phyloP scores from a whole-genome alignment of 1,284 basidiomycete genomes.

The Trametes pubescens region DNA sequence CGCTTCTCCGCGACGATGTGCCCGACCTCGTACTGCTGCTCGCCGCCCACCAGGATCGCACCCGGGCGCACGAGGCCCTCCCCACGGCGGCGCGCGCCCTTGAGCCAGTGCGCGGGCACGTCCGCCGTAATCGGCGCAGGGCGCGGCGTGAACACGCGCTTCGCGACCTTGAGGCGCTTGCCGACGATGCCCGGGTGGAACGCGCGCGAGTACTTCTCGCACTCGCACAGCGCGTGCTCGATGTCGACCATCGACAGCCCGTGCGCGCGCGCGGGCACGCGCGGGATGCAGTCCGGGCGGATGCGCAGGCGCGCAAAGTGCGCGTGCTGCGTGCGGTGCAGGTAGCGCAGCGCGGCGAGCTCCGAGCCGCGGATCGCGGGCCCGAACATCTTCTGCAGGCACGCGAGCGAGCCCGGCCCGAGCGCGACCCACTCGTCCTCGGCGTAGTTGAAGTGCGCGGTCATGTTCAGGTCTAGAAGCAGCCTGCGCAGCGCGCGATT shows the following conservation, averaged over 20 bases:
- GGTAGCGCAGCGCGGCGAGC: conserved; percentile 48
- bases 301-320: conserved; percentile 49
- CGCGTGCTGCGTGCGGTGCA: conserved; percentile 47
- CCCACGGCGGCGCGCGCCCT: conserved; percentile 18
- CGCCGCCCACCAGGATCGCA: conserved; percentile 33
- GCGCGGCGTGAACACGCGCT: conserved; percentile 34
- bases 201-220: conserved; percentile 51
- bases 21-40: conserved; percentile 44
- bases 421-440: conserved; percentile 52
- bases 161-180: conserved; percentile 37
- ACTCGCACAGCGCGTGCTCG: conserved; percentile 56
- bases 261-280: conserved; percentile 34
- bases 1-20: conserved; percentile 45
- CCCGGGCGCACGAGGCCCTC: conserved; percentile 29
- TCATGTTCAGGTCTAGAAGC: conserved; percentile 53
- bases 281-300: conserved; percentile 38
- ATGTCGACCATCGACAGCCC: conserved; percentile 51
- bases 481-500: conserved; percentile 39
- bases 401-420: conserved; percentile 50
- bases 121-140: conserved; percentile 39
- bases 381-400: conserved; percentile 53
- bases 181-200: conserved; percentile 42
- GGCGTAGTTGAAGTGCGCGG: conserved; percentile 47
- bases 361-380: conserved; percentile 41
- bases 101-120: conserved; percentile 45